Conservation (phyloP, 78 protist genomes). For the Blattamonas nauphoetae region DNA sequence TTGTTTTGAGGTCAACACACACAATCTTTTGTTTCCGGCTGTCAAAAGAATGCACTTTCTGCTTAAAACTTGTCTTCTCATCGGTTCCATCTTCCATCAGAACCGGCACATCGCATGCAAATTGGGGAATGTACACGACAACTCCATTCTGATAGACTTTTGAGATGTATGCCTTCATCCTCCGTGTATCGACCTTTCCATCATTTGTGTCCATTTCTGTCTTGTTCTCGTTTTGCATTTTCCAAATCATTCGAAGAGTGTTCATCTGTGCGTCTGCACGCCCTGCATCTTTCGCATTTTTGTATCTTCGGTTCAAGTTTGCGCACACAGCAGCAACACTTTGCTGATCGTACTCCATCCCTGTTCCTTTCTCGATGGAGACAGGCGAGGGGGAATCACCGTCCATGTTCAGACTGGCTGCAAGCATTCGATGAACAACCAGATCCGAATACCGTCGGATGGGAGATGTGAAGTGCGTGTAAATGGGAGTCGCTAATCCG, state of each 20-base stretch:
- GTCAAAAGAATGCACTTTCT: too few relatives aligned
- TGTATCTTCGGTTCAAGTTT: neutral
- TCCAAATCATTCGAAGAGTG: neutral
- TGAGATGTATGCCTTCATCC: neutral
- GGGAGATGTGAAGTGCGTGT: conserved; percentile 50
- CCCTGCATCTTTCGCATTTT: neutral
- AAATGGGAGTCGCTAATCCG: conserved; percentile 37
- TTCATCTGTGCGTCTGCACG: neutral
- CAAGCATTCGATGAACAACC: conserved; percentile 75
- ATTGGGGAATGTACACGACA: neutral
- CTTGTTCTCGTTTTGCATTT: neutral
- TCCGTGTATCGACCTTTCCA: neutral
- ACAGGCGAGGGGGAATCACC: neutral
- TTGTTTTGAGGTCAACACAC: too few relatives aligned
- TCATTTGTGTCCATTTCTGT: neutral
- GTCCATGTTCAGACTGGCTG: neutral
- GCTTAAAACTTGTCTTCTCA: too few relatives aligned
- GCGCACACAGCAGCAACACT: neutral
- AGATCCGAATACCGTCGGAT: conserved; percentile 52
- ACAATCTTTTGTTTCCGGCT: too few relatives aligned
- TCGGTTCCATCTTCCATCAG: too few relatives aligned
- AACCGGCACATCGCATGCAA: too few relatives aligned
- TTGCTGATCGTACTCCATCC: neutral
- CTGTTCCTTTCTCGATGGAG: neutral
- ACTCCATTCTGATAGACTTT: neutral